Conservation (phyloP, 1,139 yeast genomes). For the Pichia sp. region DNA sequence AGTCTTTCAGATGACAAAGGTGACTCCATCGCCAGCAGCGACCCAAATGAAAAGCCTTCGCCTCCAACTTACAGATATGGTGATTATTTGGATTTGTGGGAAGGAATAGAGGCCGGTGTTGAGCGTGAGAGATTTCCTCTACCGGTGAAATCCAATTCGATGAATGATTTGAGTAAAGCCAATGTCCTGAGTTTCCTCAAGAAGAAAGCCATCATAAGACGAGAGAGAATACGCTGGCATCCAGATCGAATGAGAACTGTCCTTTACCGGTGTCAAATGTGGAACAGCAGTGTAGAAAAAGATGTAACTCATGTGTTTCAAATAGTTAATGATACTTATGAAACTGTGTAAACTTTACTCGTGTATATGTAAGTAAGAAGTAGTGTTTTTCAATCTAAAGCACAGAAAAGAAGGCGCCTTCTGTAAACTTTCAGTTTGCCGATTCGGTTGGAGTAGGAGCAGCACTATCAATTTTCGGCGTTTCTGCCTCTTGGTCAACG, state of each 20-base stretch:
- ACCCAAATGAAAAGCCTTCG: no score
- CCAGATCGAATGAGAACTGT: constrained; percentile 48
- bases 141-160: constrained; percentile 22
- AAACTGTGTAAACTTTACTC: constrained; percentile 16
- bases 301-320: constrained; percentile 38
- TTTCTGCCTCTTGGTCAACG: constrained; percentile 14
- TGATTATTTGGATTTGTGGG: constrained; percentile 31
- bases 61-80: constrained; percentile 19
- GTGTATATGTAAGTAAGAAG: no score
- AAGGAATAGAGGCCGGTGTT: constrained; percentile 15
- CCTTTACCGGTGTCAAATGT: constrained; percentile 13
- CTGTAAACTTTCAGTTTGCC: background rate
- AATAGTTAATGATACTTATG: constrained; percentile 37
- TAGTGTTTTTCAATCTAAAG: no score
- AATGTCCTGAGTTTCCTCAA: constrained; percentile 30
- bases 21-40: background rate
- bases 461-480: constrained; percentile 15
- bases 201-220: constrained; percentile 32
- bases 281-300: constrained; percentile 2
- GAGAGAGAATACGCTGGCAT: constrained; percentile 63
- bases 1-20: background rate
- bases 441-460: constrained; percentile 10
- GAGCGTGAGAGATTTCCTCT: constrained; percentile 14
- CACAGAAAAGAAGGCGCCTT: no score
- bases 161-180: constrained; percentile 20